Base-by-base conservation (phyloP, 2,329 filamentous ascomycete species). In the Aspergillus sp. region DNA sequence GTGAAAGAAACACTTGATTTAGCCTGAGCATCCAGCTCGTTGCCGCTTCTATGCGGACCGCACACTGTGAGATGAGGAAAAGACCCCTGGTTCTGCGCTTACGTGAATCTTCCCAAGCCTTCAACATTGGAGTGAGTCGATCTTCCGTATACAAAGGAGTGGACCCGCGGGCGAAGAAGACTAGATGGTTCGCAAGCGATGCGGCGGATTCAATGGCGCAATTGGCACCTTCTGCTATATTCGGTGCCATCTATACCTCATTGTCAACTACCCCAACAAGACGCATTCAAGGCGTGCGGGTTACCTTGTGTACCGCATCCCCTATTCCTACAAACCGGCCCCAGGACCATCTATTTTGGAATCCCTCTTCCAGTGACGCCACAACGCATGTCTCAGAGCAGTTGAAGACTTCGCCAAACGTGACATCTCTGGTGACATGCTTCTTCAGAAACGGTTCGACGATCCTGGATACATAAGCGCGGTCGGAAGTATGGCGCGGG, bases 171-270 rank as follows among this genome's bases (percentile, higher is more conserved):
- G 23, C 17, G 13, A 55, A 44, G 2, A 15, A n/a, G 13, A 30
- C 3, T 8, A 55, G 15, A 32, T 47, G n/a, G 49, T 75, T 77
- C 7, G 73, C 70, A 3, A 77, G 63, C 7, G 66, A 68, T 11
- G 74, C 75, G 5, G 71, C 75, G 41, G 68, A 70, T 63, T 79
- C 77, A 13, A 79, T 76, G 3, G 75, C 75, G 30, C 66, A 67
- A 60, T 78, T 79, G 7, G 72, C 77, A 0, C 77, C 77, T 64
- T 77, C 75, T 10, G 75, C 77, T 7, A 66, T 47, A 39, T 73
- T 74, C 1, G 70, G 69, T 13, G 71, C 71, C 70, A 75, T 67
- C 69, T 72, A 8, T 17, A 25, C 4, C 2, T 36, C 8, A 50
- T 54, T 10, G 19, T 11, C 23, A 23, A 5, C 5, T 32, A 27